phyloP scores from a whole-genome alignment of 2,329 filamentous ascomycete genomes.

The Epichloe scottii region DNA sequence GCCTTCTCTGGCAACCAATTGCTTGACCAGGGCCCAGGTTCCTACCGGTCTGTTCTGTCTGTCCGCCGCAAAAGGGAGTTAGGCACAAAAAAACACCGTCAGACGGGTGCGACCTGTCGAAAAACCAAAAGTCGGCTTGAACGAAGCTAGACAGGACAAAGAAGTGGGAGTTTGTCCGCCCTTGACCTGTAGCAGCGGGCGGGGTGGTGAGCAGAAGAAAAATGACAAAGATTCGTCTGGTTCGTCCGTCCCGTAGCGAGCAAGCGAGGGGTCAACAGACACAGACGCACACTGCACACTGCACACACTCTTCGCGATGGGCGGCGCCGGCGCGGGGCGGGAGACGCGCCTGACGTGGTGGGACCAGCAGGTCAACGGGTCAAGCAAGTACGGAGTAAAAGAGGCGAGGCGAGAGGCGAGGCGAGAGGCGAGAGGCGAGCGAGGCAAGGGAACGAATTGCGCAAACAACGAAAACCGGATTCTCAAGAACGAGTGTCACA shows the following conservation, averaged over 20 bases:
- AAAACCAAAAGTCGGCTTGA: neutral
- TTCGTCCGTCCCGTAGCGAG: neutral
- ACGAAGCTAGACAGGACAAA: neutral
- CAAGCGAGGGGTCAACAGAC: conserved; percentile 6
- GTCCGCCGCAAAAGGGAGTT: neutral
- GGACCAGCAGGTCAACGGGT: neutral
- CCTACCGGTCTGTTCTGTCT: neutral
- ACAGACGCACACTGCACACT: neutral
- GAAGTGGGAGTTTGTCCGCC: neutral
- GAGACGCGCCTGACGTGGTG: conserved; percentile 1
- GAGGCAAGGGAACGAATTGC: too few species aligned
- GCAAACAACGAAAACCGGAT: too few species aligned
- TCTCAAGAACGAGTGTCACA: neutral
- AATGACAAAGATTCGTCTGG: neutral
- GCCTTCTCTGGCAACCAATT: neutral
- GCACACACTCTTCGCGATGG: conserved; percentile 1
- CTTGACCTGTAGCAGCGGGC: neutral
- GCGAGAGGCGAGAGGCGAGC: too few species aligned
- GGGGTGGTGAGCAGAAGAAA: conserved; percentile 2
- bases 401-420: too few species aligned
- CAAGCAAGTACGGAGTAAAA: too few species aligned
- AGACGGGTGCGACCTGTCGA: neutral
- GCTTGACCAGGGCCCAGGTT: neutral
- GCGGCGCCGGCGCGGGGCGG: conserved; percentile 1
- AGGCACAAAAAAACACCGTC: neutral